Evolutionary conservation across 768 basidiomycete genomes (phyloP).

Genomic region (Termitomyces sp.): DNA sequence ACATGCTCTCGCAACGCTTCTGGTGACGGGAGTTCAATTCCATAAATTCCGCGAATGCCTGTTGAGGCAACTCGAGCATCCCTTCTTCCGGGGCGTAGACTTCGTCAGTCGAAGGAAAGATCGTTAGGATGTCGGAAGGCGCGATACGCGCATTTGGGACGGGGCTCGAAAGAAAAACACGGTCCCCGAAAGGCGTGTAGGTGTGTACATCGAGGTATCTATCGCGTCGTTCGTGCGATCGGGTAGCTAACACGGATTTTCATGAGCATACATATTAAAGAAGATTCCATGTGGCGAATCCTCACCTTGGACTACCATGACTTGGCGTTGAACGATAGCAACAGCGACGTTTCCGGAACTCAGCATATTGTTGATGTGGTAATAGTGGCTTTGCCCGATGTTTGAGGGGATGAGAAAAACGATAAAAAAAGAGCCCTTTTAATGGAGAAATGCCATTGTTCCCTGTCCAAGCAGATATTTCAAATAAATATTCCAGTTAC

Average conservation of each 20-base stretch:
- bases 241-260: conserved; percentile 37
- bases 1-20: conserved; percentile 56
- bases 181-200: conserved; percentile 60
- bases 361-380: conserved; percentile 33
- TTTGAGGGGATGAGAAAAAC: background rate
- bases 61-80: conserved; percentile 62
- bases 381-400: background rate
- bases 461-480: background rate
- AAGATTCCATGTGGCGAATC: background rate
- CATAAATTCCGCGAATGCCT: conserved; percentile 56
- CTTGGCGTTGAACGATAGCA: conserved; percentile 64
- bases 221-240: conserved; percentile 52
- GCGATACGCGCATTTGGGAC: conserved; percentile 63
- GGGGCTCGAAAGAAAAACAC: conserved; percentile 59
- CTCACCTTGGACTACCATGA: conserved; percentile 67
- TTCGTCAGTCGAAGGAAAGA: conserved; percentile 46
- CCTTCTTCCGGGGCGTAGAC: conserved; percentile 32
- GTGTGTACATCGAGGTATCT: conserved; percentile 64
- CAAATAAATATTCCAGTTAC: too few relatives aligned
- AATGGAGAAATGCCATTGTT: background rate
- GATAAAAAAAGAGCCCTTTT: background rate
- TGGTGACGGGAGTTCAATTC: conserved; percentile 50
- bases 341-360: conserved; percentile 61
- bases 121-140: conserved; percentile 52
- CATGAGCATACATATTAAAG: conserved; percentile 4